These are phyloP conservation scores for Erigeron canadensis DNA, from an alignment of 129 eudicot genomes.

Conservation along the genomic window DNA sequence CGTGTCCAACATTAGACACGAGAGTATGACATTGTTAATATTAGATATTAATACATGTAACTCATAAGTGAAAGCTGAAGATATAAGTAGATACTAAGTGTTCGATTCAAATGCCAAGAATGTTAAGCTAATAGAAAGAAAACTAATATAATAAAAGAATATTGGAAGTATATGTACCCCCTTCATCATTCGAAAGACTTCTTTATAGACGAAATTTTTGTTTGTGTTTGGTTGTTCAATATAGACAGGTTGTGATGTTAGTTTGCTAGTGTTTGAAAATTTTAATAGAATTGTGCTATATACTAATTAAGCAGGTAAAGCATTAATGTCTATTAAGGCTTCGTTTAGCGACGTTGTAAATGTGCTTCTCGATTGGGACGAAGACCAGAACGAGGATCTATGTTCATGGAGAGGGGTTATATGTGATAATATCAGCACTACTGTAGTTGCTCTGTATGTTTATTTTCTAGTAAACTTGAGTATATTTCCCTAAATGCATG, in stretches of 20 bases:
- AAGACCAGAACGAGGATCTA: constrained; percentile 60
- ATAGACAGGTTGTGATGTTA: background rate
- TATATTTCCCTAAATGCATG: background rate
- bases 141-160: no score
- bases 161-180: no score
- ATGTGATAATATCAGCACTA: constrained; percentile 57
- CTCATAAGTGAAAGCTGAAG: no score
- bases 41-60: no score
- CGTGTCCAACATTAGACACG: no score
- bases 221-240: no score
- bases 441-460: constrained; percentile 72
- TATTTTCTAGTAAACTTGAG: background rate
- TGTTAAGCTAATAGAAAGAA: no score
- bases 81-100: no score
- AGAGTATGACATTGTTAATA: no score
- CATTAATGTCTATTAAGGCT: constrained; percentile 67
- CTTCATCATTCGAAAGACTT: no score
- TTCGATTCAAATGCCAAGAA: no score
- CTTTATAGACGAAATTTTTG: no score
- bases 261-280: background rate
- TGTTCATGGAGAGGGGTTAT: constrained; percentile 79
- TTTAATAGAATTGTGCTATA: background rate
- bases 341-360: constrained; percentile 75
- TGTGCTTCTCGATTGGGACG: constrained; percentile 74
- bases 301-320: constrained; percentile 47